Percentiles rank a stretch among this genome's conserved stretches.
Evolutionary conservation across 352 stramenopile genomes (phyloP).

Genomic region (Phytopythium boreale): DNA sequence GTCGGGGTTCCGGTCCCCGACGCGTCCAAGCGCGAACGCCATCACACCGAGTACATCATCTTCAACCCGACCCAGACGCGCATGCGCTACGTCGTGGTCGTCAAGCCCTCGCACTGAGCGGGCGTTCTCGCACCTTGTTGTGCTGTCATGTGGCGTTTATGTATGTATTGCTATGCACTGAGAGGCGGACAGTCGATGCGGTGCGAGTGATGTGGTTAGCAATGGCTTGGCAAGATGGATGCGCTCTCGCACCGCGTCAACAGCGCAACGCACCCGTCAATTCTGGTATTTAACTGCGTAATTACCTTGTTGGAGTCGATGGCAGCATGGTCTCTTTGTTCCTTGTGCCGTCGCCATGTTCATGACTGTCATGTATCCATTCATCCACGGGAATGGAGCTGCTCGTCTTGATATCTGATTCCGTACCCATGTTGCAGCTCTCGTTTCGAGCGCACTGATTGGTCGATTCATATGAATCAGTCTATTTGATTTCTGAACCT

Average conservation of each 20-base stretch:
- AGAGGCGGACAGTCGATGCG: no score
- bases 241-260: no score
- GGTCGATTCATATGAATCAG: background rate
- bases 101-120: background rate
- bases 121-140: background rate
- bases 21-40: constrained; percentile 21
- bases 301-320: no score
- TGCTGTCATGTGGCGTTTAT: background rate
- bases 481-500: background rate
- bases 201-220: no score
- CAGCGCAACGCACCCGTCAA: no score
- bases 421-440: background rate
- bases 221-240: no score
- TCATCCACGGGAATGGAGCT: no score
- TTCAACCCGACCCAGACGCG: constrained; percentile 57
- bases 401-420: constrained; percentile 1
- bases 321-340: no score
- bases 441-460: background rate
- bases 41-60: constrained; percentile 63
- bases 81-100: constrained; percentile 43
- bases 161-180: no score
- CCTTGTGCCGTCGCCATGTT: no score
- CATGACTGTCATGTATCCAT: no score
- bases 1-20: constrained; percentile 27
- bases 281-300: no score